Evolutionary conservation across 2,329 filamentous ascomycete species (phyloP), one percentile per base, ranked within the genome.

Genomic region (Penicillium palitans): DNA sequence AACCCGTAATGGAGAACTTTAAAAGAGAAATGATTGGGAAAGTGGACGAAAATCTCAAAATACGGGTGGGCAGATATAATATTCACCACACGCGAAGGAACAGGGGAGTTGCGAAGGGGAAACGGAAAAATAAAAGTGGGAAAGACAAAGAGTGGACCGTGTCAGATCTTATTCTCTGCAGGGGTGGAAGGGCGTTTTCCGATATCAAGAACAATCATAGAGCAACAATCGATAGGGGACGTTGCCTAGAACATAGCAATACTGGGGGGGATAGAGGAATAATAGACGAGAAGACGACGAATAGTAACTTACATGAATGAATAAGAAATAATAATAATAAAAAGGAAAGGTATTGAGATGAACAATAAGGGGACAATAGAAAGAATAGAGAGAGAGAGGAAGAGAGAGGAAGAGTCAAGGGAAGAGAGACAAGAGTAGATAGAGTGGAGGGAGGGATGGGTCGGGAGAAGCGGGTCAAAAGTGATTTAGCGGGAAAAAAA

Each of bases 121-220:
- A 48, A 57, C 40, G 51, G 50, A 65, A 57, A 58, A 59, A 40
- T 40, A 40, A 62, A 63, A 54, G 59, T 52, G 53, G 56, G 45
- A 66, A 57, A 52, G 54, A 62, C 44, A 61, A 63, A 61, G 55
- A 61, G 63, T 63, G 66, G 64, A 61, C 57, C 61, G 60, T 66
- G 59, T 59, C 66, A 62, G 61, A 63, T 65, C 61, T 61, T 53
- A 62, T 66, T 57, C 59, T 63, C 61, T 65, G 65, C 65, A 67
- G 64, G 65, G 65, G 65, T 66, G 55, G 52, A 61, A 52, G 51
- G 56, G 48, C 12, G 24, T 51, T 46, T 46, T 21, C 37, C 35
- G 50, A 66, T 66, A 66, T 66, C 64, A 66, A 64, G 62, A 59
- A 33, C 35, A 3, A 25, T 15, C 13, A 55, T 46, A 55, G 39